Evolutionary conservation across 306 rosid species (phyloP), one percentile per base, ranked within the genome.

Genomic region (Delonix regia): DNA sequence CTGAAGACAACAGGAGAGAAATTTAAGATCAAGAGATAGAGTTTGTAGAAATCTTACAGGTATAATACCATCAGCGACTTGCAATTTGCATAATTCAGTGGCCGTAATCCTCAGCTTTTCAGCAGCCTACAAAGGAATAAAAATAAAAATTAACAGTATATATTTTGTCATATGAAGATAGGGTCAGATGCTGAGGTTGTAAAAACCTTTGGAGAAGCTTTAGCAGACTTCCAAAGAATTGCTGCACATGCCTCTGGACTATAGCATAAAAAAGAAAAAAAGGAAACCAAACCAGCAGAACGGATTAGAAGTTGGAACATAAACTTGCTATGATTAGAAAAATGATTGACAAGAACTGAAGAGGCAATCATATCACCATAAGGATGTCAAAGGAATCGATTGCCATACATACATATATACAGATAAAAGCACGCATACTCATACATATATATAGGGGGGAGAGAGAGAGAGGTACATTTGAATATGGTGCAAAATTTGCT

Each of bases 171-270:
- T 59, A 38, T 68, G 60, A 27, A 56, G 70, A 57, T 44, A 56
- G 10, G 47, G 67, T 67, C 66, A 52, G 56, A 68, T 13, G 56
- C 56, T 45, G 30, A 73, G 67, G 15, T 63, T 7, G 28, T 61
- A 72, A 38, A 60, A 79, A 93, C 99, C 99, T 86, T 73, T 42
- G 99, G 98, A 80, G 99, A 68, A 69, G 94, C 98, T 90, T 91
- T 95, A 39, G 98, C 75, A 81, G 15, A 87, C 92, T 93, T 95
- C 94, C 94, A 95, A 89, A 95, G 88, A 92, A 95, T 95, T 51
- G 98, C 99, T 51, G 98, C 99, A 83, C 98, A 89, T 63, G 98
- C 99, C 83, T 95, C 99, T 6, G 99, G 99, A 83, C 99, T 95
- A 69, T 44, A 88, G 75, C 81, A 71, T 27, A 77, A 67, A 14